A percentile compares a stretch with the other conserved stretches of the same genome.
phyloP scores from a whole-genome alignment of 352 stramenopile species.

The Peronosclerospora sorghi region DNA sequence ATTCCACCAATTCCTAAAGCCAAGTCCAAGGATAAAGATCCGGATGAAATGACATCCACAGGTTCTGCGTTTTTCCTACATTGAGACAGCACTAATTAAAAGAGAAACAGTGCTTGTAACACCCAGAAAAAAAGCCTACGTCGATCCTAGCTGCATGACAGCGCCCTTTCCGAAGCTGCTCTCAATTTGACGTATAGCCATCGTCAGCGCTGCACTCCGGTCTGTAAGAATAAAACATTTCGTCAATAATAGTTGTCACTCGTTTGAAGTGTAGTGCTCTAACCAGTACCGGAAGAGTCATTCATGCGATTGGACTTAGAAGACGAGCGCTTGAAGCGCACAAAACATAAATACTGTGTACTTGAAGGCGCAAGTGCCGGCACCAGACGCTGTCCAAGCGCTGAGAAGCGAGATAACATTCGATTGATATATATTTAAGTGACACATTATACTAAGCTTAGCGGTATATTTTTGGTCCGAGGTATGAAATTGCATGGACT shows the following conservation, averaged over 20 bases:
- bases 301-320: conserved; percentile 17
- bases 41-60: conserved; percentile 91
- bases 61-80: conserved; percentile 72
- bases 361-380: background rate
- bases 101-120: background rate
- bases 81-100: background rate
- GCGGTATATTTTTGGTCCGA: background rate
- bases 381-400: conserved; percentile 4
- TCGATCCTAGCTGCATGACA: conserved; percentile 93
- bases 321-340: conserved; percentile 26
- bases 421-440: background rate
- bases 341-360: conserved; percentile 6
- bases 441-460: background rate
- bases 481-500: no score
- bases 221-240: conserved; percentile 23
- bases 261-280: background rate
- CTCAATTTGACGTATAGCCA: conserved; percentile 93
- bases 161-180: conserved; percentile 92
- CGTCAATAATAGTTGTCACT: background rate
- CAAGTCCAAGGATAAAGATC: conserved; percentile 89
- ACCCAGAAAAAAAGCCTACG: conserved; percentile 15
- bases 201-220: conserved; percentile 83
- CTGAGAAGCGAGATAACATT: conserved; percentile 13
- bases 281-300: conserved; percentile 10
- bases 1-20: conserved; percentile 89